These are phyloP conservation scores for Hypoxylon sp. DNA, from an alignment of 2,329 filamentous ascomycete genomes.

Conservation along the genomic window DNA sequence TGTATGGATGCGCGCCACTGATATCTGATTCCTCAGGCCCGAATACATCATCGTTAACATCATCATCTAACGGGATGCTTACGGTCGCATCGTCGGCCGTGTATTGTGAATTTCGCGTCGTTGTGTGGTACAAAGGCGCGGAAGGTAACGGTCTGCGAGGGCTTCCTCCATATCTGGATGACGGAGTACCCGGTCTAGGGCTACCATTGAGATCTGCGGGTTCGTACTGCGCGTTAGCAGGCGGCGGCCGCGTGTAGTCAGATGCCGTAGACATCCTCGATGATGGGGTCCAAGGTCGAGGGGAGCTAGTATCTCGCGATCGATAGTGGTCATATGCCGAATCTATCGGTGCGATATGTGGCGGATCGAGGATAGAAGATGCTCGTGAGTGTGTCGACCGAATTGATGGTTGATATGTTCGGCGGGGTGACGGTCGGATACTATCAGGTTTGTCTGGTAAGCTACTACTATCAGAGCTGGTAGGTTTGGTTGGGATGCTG, in stretches of 20 bases:
- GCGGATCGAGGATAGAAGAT: conserved; percentile 70
- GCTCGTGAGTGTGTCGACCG: conserved; percentile 62
- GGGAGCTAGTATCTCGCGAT: conserved; percentile 64
- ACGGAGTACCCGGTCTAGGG: conserved; percentile 90
- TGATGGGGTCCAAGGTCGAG: conserved; percentile 72
- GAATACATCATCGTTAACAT: conserved; percentile 78
- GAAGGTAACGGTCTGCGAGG: conserved; percentile 89
- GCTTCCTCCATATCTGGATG: conserved; percentile 89
- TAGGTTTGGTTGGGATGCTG: conserved; percentile 29
- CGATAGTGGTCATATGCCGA: conserved; percentile 73
- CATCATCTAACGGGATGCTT: conserved; percentile 76
- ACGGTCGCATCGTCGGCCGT: conserved; percentile 79
- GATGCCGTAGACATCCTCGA: conserved; percentile 63
- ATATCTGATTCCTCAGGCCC: conserved; percentile 71
- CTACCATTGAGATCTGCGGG: conserved; percentile 90
- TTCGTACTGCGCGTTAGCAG: conserved; percentile 82
- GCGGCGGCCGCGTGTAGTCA: conserved; percentile 80
- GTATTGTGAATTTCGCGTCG: conserved; percentile 64
- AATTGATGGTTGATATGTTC: conserved; percentile 69
- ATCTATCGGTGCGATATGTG: conserved; percentile 74
- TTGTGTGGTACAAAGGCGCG: conserved; percentile 83
- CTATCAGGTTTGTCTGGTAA: conserved; percentile 63
- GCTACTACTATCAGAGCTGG: conserved; percentile 52
- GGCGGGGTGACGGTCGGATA: conserved; percentile 60
- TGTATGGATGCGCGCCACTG: conserved; percentile 67